These are phyloP conservation scores for Geranium incanum DNA, from an alignment of 441 rosid genomes.

Conservation along the genomic window DNA sequence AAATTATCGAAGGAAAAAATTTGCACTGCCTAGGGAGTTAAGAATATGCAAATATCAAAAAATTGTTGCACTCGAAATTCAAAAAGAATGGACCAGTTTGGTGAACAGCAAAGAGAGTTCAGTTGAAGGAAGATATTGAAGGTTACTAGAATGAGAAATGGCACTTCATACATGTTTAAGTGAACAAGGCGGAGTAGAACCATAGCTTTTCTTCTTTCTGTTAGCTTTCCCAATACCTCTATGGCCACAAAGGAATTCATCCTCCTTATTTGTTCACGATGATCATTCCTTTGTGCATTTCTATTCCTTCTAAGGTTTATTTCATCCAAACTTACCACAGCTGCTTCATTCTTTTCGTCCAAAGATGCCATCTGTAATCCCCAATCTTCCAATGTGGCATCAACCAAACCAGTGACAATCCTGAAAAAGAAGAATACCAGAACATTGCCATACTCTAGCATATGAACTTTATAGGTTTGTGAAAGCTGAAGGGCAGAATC, in stretches of 20 bases:
- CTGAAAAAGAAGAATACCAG: slow-evolving; percentile 46
- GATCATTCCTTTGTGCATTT: slow-evolving; percentile 27
- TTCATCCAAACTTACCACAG: slow-evolving; percentile 32
- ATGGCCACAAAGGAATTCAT: slow-evolving; percentile 37
- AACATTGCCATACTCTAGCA: slow-evolving; percentile 40
- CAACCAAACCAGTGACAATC: slow-evolving; percentile 35
- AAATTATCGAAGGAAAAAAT: not conserved
- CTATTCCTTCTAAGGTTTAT: slow-evolving; percentile 26
- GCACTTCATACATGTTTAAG: slow-evolving; percentile 43
- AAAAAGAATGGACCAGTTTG: not conserved
- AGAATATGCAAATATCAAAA: not conserved
- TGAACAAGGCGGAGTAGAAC: slow-evolving; percentile 44
- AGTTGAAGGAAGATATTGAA: slow-evolving; percentile 5
- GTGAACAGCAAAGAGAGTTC: not conserved
- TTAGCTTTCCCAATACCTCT: slow-evolving; percentile 42
- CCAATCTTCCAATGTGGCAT: slow-evolving; percentile 40
- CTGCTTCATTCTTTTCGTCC: slow-evolving; percentile 19
- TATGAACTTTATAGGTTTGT: slow-evolving; percentile 28
- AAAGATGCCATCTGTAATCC: slow-evolving; percentile 32
- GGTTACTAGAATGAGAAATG: slow-evolving; percentile 17
- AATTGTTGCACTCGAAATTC: not conserved
- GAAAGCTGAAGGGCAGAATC: slow-evolving; percentile 45
- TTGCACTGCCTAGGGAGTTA: not conserved
- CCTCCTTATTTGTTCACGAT: slow-evolving; percentile 31
- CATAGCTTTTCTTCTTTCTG: slow-evolving; percentile 40